Conservation (phyloP, 1,284 basidiomycete species). For the Cutaneotrichosporon curvatum region DNA sequence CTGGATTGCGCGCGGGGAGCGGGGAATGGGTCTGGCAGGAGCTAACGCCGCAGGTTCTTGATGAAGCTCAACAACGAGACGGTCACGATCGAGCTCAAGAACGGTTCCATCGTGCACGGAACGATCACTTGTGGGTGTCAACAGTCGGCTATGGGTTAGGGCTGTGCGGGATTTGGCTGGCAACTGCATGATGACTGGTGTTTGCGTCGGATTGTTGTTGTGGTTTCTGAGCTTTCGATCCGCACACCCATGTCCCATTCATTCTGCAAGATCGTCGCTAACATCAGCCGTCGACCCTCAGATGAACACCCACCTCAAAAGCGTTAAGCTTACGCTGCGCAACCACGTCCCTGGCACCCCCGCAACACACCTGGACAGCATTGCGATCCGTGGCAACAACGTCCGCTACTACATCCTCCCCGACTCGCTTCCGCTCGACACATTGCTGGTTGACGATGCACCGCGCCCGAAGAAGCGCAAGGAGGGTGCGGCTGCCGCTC, state of each 20-base stretch:
- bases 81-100: slow-evolving; percentile 96
- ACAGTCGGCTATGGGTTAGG: too few relatives aligned
- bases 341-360: slow-evolving; percentile 54
- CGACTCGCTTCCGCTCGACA: slow-evolving; percentile 92
- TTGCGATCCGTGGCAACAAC: slow-evolving; percentile 88
- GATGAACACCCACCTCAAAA: slow-evolving; percentile 97
- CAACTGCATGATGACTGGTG: not conserved
- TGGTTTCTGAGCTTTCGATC: not conserved
- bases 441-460: slow-evolving; percentile 92
- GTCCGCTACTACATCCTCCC: slow-evolving; percentile 83
- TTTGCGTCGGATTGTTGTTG: not conserved
- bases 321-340: slow-evolving; percentile 89
- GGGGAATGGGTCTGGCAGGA: not conserved
- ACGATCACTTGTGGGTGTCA: slow-evolving; percentile 85
- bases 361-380: slow-evolving; percentile 61
- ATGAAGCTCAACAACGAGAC: slow-evolving; percentile 99
- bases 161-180: not conserved
- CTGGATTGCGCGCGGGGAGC: not conserved
- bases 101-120: slow-evolving; percentile 89
- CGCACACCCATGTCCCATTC: too few relatives aligned
- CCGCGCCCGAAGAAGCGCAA: slow-evolving; percentile 83
- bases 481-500: slow-evolving; percentile 32
- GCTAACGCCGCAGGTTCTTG: slow-evolving; percentile 62
- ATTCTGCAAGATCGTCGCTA: not conserved
- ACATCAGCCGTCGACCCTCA: slow-evolving; percentile 80